These are phyloP conservation scores for Didymella sp. DNA, from an alignment of 2,329 filamentous ascomycete species.

Conservation along the genomic window DNA sequence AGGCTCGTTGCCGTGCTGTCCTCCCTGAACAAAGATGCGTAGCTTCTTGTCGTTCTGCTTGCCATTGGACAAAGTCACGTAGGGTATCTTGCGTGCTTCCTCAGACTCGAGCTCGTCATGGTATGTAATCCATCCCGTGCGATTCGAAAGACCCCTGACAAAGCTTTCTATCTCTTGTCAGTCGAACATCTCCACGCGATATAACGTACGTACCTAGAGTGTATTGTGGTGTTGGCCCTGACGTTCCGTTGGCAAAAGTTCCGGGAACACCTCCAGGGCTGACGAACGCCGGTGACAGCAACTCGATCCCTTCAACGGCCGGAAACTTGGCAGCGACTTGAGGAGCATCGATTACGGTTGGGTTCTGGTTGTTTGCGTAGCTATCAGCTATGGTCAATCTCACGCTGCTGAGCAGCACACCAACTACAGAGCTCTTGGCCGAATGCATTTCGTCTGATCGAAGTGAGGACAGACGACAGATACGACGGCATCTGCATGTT, in stretches of 20 bases:
- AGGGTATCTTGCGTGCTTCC: slow-evolving; percentile 34
- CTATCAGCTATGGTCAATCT: background rate
- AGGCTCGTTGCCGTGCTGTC: slow-evolving; percentile 41
- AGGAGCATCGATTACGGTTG: background rate
- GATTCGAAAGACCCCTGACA: slow-evolving; percentile 3
- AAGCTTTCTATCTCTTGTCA: slow-evolving; percentile 8
- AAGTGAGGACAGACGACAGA: background rate
- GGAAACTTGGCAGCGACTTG: slow-evolving; percentile 1
- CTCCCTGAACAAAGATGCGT: slow-evolving; percentile 40
- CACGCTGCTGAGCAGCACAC: background rate
- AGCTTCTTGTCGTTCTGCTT: slow-evolving; percentile 24
- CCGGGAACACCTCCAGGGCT: background rate
- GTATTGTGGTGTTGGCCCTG: background rate
- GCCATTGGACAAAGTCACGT: slow-evolving; percentile 26
- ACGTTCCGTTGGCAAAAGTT: background rate
- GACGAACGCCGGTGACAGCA: background rate
- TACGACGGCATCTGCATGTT: background rate
- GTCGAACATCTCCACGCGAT: too few relatives aligned
- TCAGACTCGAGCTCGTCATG: slow-evolving; percentile 27
- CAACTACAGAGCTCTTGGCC: background rate
- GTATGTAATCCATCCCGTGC: slow-evolving; percentile 35
- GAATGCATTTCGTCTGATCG: background rate
- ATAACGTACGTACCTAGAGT: background rate
- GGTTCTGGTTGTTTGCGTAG: slow-evolving; percentile 4
- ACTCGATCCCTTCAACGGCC: background rate